Base-by-base conservation (phyloP, 2,329 filamentous ascomycete genomes). In the Ramichloridium luteum region DNA sequence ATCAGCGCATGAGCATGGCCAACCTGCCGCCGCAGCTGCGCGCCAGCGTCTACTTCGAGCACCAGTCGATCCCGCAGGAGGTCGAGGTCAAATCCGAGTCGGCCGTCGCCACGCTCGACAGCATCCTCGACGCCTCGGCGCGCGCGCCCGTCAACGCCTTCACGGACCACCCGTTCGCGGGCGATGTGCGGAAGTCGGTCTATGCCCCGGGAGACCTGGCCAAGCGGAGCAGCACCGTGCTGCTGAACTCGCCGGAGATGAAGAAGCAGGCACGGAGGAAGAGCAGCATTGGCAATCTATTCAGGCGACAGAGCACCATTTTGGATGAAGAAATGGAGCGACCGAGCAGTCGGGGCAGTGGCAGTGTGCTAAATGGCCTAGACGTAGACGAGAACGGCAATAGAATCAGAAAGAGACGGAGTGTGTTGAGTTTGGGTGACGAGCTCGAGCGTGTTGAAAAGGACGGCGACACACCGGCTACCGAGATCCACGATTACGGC, bases 11-110 rank as follows among this genome's bases (percentile, higher is more conserved):
- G 36, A 58, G 54, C 37, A 49, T 55, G 30, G 48, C 55, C 32
- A 61, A 59, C 30, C 54, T 94, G 10, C 85, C 88, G 2, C 74
- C 88, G 0, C 84, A 93, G 46, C 67, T 96, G 20, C 74, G 88
- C 38, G 90, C 90, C n/a, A 93, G 78, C 47, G 74, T 80, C 16
- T 96, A 83, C 58, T 96, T 96, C 49, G 86, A 96, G 36, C 61
- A 64, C 3, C 78, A 78, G 1, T 64, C 71, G 2, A 52, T 68
- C 5, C 47, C 61, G 1, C 62, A 74, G 27, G 64, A 76, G 29
- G 59, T 75, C 23, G 57, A 72, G 23, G 57, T 74, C 25, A 68
- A 71, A 54, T 76, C 81, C 36, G 79, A 82, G 12, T 96, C 90
- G 15, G 86, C 88, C 8, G 82, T 85, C 51, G 78, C 74, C 25